These are phyloP conservation scores for Ganoderma resinaceum DNA, from an alignment of 1,284 basidiomycete species.

Conservation along the genomic window DNA sequence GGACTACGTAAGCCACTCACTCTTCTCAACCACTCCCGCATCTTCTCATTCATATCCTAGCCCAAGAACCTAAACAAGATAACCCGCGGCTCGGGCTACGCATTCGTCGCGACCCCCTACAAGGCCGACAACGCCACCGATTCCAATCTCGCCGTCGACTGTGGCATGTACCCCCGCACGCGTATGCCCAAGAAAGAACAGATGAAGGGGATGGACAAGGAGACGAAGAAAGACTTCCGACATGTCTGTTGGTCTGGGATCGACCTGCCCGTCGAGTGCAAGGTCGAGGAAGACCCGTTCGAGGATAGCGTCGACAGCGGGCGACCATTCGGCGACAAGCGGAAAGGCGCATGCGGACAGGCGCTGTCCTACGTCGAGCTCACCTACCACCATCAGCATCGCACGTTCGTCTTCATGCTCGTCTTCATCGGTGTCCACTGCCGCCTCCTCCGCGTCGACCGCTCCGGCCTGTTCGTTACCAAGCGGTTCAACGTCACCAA, in stretches of 20 bases:
- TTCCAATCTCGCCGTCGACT: conserved; percentile 9
- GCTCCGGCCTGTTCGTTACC: conserved; percentile 17
- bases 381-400: conserved; percentile 19
- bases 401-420: conserved; percentile 14
- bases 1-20: not conserved
- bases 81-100: not conserved
- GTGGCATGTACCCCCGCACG: conserved; percentile 6
- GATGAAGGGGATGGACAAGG: not conserved
- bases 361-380: conserved; percentile 16
- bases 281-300: conserved; percentile 14
- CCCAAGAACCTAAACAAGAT: conserved; percentile 2
- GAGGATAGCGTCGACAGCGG: conserved; percentile 1
- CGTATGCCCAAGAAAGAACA: conserved; percentile 2
- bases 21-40: not conserved
- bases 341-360: conserved; percentile 12
- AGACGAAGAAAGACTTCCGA: not conserved
- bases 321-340: not conserved
- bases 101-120: conserved; percentile 9
- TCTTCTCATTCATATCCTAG: not conserved
- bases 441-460: conserved; percentile 22
- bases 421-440: conserved; percentile 20
- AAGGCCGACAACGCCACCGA: conserved; percentile 1
- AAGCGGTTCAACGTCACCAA: conserved; percentile 21
- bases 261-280: conserved; percentile 21
- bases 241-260: conserved; percentile 14